Evolutionary conservation across 23 red algal species (phyloP).

Genomic region (Gracilariopsis chorda): DNA sequence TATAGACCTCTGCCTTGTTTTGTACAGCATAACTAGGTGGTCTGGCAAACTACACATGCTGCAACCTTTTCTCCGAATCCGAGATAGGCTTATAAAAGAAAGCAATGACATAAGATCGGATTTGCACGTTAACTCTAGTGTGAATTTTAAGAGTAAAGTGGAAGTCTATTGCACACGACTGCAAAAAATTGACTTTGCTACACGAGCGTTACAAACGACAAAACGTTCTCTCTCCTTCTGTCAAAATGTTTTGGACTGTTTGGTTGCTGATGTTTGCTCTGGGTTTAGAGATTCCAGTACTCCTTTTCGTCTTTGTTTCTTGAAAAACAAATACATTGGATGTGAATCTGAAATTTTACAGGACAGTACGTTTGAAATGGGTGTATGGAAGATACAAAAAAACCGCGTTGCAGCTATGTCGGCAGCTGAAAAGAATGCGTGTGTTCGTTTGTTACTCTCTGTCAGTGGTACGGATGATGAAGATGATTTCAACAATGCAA

Average conservation of each 20-base stretch:
- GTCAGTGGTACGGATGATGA: neutral
- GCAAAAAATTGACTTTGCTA: neutral
- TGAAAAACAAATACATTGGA: neutral
- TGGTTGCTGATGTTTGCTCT: neutral
- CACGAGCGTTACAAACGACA: neutral
- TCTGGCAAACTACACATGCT: neutral
- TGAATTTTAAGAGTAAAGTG: too few relatives aligned
- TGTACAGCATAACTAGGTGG: neutral
- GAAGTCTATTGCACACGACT: too few relatives aligned
- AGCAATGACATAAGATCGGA: neutral
- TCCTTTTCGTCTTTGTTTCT: neutral
- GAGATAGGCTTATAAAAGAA: neutral
- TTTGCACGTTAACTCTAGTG: neutral
- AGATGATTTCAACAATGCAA: too few relatives aligned
- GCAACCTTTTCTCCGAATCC: neutral
- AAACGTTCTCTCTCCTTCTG: neutral
- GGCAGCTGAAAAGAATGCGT: neutral
- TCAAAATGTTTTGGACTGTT: neutral
- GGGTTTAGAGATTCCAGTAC: neutral
- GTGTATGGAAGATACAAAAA: neutral
- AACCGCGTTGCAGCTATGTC: neutral
- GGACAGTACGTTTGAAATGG: neutral
- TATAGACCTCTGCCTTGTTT: neutral
- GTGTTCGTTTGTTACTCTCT: neutral
- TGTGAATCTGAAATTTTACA: neutral